These are phyloP conservation scores for Setaria italica DNA, from an alignment of 202 grass and related monocot species.

Conservation along the genomic window DNA sequence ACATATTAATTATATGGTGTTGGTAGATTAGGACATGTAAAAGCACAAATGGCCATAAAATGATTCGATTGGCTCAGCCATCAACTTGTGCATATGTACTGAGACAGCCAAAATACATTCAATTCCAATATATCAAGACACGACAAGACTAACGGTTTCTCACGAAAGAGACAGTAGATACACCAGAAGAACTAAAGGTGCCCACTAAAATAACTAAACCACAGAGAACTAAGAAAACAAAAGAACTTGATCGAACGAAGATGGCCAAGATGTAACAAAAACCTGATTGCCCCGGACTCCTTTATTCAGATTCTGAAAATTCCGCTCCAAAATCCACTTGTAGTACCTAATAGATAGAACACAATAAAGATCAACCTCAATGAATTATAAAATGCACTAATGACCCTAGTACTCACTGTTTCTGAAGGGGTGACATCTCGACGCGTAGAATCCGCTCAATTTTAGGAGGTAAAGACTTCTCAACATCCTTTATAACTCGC, in stretches of 20 bases:
- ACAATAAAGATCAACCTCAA: conserved; percentile 24
- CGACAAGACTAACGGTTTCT: too few species aligned
- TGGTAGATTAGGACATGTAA: neutral
- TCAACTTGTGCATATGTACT: neutral
- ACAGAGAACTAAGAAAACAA: neutral
- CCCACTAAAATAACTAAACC: conserved; percentile 5
- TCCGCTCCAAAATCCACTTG: conserved; percentile 99
- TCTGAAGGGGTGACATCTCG: conserved; percentile 98
- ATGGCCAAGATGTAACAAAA: conserved; percentile 31
- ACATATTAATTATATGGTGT: neutral
- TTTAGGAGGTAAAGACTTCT: conserved; percentile 99
- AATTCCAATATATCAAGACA: neutral
- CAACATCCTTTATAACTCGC: conserved; percentile 98
- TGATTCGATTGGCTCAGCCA: neutral
- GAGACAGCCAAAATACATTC: conserved; percentile 30
- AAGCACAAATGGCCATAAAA: neutral
- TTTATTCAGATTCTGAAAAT: conserved; percentile 99
- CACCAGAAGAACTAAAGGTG: neutral
- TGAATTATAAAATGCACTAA: conserved; percentile 10
- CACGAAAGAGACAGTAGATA: neutral
- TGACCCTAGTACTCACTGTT: conserved; percentile 68
- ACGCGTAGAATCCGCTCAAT: conserved; percentile 95
- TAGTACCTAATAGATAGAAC: conserved; percentile 76
- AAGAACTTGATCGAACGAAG: conserved; percentile 7
- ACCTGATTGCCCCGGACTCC: conserved; percentile 99